phyloP scores from a whole-genome alignment of 441 rosid species.

The Erodium chrysanthum region DNA sequence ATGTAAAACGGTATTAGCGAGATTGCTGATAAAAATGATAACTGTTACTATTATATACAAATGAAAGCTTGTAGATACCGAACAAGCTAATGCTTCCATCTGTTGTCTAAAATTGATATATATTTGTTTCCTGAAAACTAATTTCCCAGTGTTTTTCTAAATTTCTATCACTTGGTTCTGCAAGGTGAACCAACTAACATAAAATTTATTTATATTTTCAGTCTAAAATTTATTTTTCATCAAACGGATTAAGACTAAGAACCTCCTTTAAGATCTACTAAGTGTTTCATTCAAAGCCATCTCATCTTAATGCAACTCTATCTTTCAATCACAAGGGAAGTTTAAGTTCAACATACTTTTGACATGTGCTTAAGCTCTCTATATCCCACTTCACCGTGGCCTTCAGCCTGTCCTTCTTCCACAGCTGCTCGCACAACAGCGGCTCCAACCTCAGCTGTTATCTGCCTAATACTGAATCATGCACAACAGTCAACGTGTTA shows the following conservation, averaged over 20 bases:
- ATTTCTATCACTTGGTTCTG: not conserved
- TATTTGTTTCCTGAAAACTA: not conserved
- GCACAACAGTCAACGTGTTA: not conserved
- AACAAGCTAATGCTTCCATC: not conserved
- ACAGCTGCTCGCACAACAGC: conserved; percentile 85
- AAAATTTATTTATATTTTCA: not conserved
- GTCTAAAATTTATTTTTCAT: not conserved
- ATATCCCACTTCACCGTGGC: conserved; percentile 60
- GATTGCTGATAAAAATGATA: not conserved
- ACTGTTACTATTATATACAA: not conserved
- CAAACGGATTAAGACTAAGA: not conserved
- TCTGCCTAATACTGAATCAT: conserved; percentile 62
- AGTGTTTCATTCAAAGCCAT: not conserved
- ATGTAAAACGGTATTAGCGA: not conserved
- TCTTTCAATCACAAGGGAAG: not conserved
- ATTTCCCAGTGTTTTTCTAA: not conserved
- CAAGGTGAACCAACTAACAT: not conserved
- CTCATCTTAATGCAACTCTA: not conserved
- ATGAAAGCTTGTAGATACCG: not conserved
- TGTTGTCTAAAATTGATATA: too few relatives aligned
- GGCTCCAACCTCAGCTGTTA: conserved; percentile 88
- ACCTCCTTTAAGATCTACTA: not conserved
- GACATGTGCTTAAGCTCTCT: conserved; percentile 72
- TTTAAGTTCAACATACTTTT: conserved; percentile 38
- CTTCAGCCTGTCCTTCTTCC: conserved; percentile 70